Percentiles rank a stretch among this genome's conserved stretches.
phyloP scores from a whole-genome alignment of 2,329 filamentous ascomycete species.

The Ceratocystis papillata region DNA sequence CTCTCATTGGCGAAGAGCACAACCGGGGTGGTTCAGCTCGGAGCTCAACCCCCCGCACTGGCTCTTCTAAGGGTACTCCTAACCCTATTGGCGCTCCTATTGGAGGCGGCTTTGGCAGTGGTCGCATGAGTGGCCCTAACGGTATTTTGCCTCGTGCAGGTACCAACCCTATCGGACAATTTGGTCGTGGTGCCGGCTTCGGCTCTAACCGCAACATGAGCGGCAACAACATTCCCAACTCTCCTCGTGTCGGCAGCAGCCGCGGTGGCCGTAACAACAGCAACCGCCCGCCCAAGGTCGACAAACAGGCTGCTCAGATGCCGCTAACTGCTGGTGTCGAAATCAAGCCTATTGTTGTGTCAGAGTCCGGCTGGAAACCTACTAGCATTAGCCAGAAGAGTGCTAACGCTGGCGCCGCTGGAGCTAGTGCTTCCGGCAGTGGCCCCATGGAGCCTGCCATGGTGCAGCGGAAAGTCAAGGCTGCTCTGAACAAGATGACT shows the following conservation, averaged over 20 bases:
- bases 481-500: constrained; percentile 98
- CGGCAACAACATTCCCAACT: constrained; percentile 52
- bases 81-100: constrained; percentile 51
- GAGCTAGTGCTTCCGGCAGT: constrained; percentile 33
- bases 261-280: constrained; percentile 43
- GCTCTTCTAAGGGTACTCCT: constrained; percentile 28
- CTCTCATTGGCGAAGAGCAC: constrained; percentile 59
- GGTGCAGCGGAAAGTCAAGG: constrained; percentile 98
- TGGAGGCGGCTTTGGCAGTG: constrained; percentile 23
- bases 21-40: constrained; percentile 39
- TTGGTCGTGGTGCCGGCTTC: constrained; percentile 37
- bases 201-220: constrained; percentile 44
- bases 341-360: constrained; percentile 64
- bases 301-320: constrained; percentile 73
- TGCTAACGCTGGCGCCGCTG: constrained; percentile 28
- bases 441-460: constrained; percentile 72
- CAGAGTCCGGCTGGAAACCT: constrained; percentile 81
- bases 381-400: constrained; percentile 48
- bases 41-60: constrained; percentile 49
- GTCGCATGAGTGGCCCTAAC: constrained; percentile 17
- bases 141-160: constrained; percentile 17
- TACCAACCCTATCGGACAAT: constrained; percentile 22
- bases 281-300: constrained; percentile 53
- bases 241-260: constrained; percentile 57
- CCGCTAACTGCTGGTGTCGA: constrained; percentile 77